Percentiles rank a stretch among this genome's conserved stretches.
phyloP scores from a whole-genome alignment of 441 rosid genomes.

The Euphorbia celastroides region DNA sequence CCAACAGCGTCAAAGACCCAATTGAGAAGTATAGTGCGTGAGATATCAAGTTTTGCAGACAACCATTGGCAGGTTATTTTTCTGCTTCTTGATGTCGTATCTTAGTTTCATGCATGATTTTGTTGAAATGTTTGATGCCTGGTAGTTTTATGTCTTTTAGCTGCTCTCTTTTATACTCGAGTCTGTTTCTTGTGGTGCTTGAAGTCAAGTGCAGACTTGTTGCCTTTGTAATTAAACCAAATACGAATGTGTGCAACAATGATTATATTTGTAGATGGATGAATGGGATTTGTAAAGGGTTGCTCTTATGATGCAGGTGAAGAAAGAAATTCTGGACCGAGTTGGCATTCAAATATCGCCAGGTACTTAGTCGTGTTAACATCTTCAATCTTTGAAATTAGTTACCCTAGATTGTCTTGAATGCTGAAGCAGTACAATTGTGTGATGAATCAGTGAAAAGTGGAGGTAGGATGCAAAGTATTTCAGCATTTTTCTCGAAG shows the following conservation, averaged over 20 bases:
- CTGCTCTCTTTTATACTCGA: not conserved
- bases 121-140: not conserved
- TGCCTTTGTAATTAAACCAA: too few relatives aligned
- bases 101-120: not conserved
- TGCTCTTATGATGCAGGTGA: conserved; percentile 42
- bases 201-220: too few relatives aligned
- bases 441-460: conserved; percentile 28
- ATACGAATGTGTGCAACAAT: not conserved
- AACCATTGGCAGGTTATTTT: conserved; percentile 84
- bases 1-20: conserved; percentile 61
- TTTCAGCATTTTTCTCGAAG: conserved; percentile 67
- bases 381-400: not conserved
- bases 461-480: conserved; percentile 38
- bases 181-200: not conserved
- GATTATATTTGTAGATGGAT: not conserved
- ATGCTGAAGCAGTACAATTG: not conserved
- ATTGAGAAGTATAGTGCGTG: conserved; percentile 66
- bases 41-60: conserved; percentile 69
- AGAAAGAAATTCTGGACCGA: conserved; percentile 57
- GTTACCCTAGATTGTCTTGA: not conserved
- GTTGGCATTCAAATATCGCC: conserved; percentile 64
- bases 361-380: conserved; percentile 24
- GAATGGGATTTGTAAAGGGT: not conserved
- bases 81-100: not conserved
- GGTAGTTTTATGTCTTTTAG: not conserved